Base-by-base conservation (phyloP, 2,329 filamentous ascomycete genomes). In the Trichoderma gracile region DNA sequence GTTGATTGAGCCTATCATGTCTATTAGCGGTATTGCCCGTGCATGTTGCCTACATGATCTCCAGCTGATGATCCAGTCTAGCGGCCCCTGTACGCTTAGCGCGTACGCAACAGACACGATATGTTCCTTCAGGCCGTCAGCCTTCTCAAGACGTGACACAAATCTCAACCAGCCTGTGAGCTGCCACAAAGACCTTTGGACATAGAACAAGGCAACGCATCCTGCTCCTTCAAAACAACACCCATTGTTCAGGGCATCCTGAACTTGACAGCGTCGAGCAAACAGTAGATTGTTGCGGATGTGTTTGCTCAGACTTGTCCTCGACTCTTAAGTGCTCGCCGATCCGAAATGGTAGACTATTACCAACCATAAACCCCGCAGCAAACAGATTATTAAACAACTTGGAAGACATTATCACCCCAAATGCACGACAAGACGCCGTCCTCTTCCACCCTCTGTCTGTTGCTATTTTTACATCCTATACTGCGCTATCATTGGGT, bases 381-480 rank as follows among this genome's bases (percentile, higher is more conserved):
- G 46, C 33, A 42, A 40, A n/a, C 10, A 42, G 58, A 61, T 61
- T 53, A 45, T 52, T 61, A 53, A 61, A 60, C 47, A 14, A n/a
- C n/a, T n/a, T n/a, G n/a, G n/a, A n/a, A 14, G 33, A 14, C 1
- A 5, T 14, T 14, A 14, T 14, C 33, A 14, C 33, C 10, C 33
- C 23, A 23, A 52, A 33, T 10, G 7, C 33, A 53, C 47, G 38
- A n/a, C 33, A 47, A 3, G 12, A 19, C 42, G 33, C 57, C 33
- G 57, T 27, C 23, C n/a, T 21, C 25, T n/a, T 19, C 40, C 25
- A 46, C 17, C 45, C 10, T 17, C 42, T 14, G 23, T 10, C n/a
- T 19, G 7, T 60, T 30, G 14, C 21, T 60, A 50, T 52, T 60
- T 10, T 33, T 53, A 21, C 25, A 42, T 52, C 15, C 9, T 17